These are phyloP conservation scores for Blastobotrys persicus DNA, from an alignment of 1,139 yeast genomes.

Conservation along the genomic window DNA sequence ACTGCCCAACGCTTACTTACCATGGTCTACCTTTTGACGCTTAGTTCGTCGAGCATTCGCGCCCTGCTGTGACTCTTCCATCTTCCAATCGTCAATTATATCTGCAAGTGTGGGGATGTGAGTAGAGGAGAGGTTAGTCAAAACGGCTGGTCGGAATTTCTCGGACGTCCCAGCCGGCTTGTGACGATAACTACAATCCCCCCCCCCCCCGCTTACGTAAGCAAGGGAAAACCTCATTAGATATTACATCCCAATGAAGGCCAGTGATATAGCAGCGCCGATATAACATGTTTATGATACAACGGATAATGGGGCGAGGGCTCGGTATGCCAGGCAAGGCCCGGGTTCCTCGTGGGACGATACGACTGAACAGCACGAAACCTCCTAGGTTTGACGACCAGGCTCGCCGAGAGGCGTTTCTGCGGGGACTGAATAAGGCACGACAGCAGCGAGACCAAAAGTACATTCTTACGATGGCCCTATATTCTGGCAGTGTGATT, in stretches of 20 bases:
- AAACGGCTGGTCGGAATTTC: constrained; percentile 7
- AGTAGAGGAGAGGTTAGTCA: constrained; percentile 1
- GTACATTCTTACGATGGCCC: constrained; percentile 52
- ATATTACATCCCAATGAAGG: too few species aligned
- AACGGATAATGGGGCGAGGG: neutral
- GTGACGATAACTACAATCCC: neutral
- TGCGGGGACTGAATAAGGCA: constrained; percentile 34
- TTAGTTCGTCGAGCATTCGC: constrained; percentile 16
- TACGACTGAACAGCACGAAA: neutral
- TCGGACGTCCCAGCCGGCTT: neutral
- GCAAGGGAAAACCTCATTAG: too few species aligned
- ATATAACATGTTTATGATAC: neutral
- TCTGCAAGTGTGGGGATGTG: neutral
- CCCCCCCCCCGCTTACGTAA: neutral
- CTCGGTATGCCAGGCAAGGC: neutral
- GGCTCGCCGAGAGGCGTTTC: constrained; percentile 25
- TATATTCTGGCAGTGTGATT: constrained; percentile 70
- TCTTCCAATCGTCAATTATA: neutral
- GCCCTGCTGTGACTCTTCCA: constrained; percentile 1
- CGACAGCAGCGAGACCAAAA: constrained; percentile 35
- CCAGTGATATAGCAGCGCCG: too few species aligned
- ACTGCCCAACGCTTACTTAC: constrained; percentile 7
- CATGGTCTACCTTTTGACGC: constrained; percentile 36
- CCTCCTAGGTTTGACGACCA: constrained; percentile 10
- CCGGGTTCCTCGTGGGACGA: neutral